phyloP scores from a whole-genome alignment of 345 rosid genomes.

The Linum trigynum region DNA sequence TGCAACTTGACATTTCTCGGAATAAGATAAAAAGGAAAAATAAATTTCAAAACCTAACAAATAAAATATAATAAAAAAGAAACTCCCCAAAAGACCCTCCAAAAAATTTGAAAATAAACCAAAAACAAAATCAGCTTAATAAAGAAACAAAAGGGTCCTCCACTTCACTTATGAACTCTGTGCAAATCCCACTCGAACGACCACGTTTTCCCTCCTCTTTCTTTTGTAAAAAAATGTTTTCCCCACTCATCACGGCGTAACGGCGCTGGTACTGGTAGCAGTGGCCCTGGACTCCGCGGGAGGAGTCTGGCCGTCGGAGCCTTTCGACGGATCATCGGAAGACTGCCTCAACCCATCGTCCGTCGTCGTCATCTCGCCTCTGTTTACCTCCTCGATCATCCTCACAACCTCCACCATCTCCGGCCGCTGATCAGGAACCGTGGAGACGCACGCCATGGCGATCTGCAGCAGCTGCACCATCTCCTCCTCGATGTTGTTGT shows the following conservation, averaged over 20 bases:
- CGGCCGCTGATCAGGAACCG: conserved; percentile 91
- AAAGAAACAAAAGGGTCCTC: too few species aligned
- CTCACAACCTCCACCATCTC: conserved; percentile 71
- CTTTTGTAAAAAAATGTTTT: too few species aligned
- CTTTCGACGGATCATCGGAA: conserved; percentile 92
- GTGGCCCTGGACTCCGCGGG: background rate
- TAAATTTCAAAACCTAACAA: too few species aligned
- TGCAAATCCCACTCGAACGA: too few species aligned
- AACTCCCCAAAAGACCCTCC: too few species aligned
- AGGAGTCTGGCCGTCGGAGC: conserved; percentile 40
- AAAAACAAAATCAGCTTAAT: too few species aligned
- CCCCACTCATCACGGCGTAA: background rate
- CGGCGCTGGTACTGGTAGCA: background rate
- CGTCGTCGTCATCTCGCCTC: conserved; percentile 37
- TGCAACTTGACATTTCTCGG: too few species aligned
- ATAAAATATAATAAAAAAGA: too few species aligned
- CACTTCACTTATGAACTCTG: too few species aligned
- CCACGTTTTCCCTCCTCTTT: too few species aligned
- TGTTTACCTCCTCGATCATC: conserved; percentile 90
- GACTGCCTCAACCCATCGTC: conserved; percentile 84
- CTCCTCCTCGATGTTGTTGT: conserved; percentile 89
- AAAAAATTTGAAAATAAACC: too few species aligned
- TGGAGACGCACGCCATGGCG: conserved; percentile 85
- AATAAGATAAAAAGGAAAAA: too few species aligned
- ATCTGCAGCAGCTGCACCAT: conserved; percentile 95